Conservation (phyloP, 768 basidiomycete species). For the Favolaschia claudopus region DNA sequence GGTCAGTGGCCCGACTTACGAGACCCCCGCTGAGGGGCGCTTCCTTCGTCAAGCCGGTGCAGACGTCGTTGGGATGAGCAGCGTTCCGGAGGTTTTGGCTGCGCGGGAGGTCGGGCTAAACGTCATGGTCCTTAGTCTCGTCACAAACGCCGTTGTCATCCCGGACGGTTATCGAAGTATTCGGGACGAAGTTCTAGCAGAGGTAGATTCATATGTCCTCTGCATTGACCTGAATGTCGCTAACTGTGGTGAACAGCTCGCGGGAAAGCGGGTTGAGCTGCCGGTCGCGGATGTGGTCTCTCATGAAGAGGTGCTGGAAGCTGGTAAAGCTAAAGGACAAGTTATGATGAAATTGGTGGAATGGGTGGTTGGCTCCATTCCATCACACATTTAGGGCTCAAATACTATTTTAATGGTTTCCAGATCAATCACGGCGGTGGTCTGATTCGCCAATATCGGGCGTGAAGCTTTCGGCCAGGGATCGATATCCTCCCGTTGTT, state of each 20-base stretch:
- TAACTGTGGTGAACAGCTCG: constrained; percentile 52
- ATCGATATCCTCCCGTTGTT: too few species aligned
- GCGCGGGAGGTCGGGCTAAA: constrained; percentile 79
- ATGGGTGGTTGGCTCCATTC: constrained; percentile 56
- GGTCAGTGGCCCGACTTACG: constrained; percentile 91
- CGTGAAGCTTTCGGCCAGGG: too few species aligned
- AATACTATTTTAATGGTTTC: not conserved
- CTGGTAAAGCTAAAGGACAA: constrained; percentile 72
- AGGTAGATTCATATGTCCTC: constrained; percentile 57
- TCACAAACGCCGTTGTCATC: constrained; percentile 87
- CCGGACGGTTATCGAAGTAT: constrained; percentile 72
- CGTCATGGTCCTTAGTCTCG: constrained; percentile 81
- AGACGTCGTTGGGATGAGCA: constrained; percentile 95
- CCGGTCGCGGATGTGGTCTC: constrained; percentile 61
- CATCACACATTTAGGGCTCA: not conserved
- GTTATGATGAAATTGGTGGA: constrained; percentile 77
- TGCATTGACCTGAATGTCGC: not conserved
- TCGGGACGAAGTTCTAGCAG: constrained; percentile 77
- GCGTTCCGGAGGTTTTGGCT: constrained; percentile 87
- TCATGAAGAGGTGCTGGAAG: constrained; percentile 79
- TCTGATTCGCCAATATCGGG: too few species aligned
- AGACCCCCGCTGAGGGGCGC: constrained; percentile 86
- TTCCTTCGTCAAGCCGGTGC: constrained; percentile 79
- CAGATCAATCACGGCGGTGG: not conserved
- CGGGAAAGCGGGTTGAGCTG: constrained; percentile 58